These are phyloP conservation scores for Trichoderma afroharzianum DNA, from an alignment of 2,329 filamentous ascomycete genomes.

Conservation along the genomic window DNA sequence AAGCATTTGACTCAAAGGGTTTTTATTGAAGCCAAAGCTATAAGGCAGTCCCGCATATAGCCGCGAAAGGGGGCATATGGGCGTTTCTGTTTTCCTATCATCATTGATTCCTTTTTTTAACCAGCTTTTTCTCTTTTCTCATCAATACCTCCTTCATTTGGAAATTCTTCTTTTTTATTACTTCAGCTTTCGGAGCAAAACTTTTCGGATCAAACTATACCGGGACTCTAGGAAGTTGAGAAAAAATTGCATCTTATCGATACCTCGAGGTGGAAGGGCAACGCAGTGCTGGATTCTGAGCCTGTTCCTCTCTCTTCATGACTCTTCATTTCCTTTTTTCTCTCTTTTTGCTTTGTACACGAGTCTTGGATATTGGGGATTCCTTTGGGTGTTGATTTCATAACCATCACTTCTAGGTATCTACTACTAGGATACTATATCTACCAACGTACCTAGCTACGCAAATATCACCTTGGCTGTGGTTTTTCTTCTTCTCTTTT, in stretches of 20 bases:
- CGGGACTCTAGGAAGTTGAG: not conserved
- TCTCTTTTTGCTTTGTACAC: not conserved
- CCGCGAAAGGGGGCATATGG: not conserved
- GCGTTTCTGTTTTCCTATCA: slow-evolving; percentile 12
- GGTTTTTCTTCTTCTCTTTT: not conserved
- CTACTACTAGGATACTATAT: not conserved
- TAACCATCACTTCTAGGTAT: not conserved
- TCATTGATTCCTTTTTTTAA: not conserved
- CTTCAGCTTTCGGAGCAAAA: not conserved
- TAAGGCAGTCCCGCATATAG: slow-evolving; percentile 16
- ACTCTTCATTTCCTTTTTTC: not conserved
- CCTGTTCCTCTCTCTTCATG: slow-evolving; percentile 9
- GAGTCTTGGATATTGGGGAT: slow-evolving; percentile 4
- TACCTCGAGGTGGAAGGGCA: not conserved
- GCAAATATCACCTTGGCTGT: not conserved
- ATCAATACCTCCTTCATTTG: slow-evolving; percentile 6
- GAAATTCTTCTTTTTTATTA: not conserved
- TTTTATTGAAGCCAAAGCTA: not conserved
- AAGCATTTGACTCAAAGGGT: slow-evolving; percentile 16
- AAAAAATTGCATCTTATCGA: not conserved
- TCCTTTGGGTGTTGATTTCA: not conserved
- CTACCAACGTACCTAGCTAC: not conserved
- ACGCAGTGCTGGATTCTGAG: slow-evolving; percentile 13
- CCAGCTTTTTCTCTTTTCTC: not conserved
- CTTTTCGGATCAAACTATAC: not conserved